phyloP scores from a whole-genome alignment of 768 basidiomycete genomes.

The Sporobolomyces pararoseus region DNA sequence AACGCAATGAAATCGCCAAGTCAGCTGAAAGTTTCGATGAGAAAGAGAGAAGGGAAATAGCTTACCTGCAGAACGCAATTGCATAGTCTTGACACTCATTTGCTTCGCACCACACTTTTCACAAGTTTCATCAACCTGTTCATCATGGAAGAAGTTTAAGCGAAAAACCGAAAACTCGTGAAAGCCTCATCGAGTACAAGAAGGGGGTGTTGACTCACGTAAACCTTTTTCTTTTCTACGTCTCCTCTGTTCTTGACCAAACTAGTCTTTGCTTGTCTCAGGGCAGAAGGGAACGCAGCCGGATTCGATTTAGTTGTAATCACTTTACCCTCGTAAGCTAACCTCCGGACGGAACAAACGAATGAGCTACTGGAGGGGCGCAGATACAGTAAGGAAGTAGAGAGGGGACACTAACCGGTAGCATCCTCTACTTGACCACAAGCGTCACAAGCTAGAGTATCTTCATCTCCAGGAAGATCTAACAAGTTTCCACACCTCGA shows the following conservation, averaged over 20 bases:
- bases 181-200: not conserved
- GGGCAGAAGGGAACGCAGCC: slow-evolving; percentile 85
- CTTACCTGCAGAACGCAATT: slow-evolving; percentile 38
- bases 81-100: slow-evolving; percentile 42
- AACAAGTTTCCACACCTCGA: slow-evolving; percentile 87
- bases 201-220: not conserved
- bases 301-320: slow-evolving; percentile 87
- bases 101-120: slow-evolving; percentile 51
- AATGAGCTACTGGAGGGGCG: no score
- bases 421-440: slow-evolving; percentile 83
- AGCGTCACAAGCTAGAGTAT: slow-evolving; percentile 76
- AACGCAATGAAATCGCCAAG: no score
- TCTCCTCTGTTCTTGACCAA: slow-evolving; percentile 59
- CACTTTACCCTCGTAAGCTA: slow-evolving; percentile 87
- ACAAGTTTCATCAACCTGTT: slow-evolving; percentile 81
- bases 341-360: no score
- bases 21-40: no score
- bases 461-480: slow-evolving; percentile 72
- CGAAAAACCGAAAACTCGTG: not conserved
- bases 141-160: not conserved
- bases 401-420: slow-evolving; percentile 61
- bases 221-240: slow-evolving; percentile 48
- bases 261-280: slow-evolving; percentile 84
- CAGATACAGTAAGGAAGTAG: slow-evolving; percentile 5
- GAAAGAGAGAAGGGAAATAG: not conserved